phyloP scores from a whole-genome alignment of 1,139 yeast species.

The Hemisphaericaspora subhashii region DNA sequence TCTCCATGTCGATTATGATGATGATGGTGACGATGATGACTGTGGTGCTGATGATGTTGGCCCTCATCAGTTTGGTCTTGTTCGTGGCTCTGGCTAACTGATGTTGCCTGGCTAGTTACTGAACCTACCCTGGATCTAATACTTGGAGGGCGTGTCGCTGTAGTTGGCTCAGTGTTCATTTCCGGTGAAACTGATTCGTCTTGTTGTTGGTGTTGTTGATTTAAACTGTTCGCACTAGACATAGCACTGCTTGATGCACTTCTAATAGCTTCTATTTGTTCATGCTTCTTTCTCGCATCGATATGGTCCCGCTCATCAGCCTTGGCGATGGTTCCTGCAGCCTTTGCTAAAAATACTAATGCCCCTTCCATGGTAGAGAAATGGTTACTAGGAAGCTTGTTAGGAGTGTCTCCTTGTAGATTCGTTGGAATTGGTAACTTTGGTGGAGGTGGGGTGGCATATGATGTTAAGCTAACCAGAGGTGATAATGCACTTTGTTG shows the following conservation, averaged over 20 bases:
- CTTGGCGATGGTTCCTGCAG: conserved; percentile 68
- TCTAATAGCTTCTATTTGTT: conserved; percentile 36
- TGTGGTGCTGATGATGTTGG: background rate
- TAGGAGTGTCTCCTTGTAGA: conserved; percentile 3
- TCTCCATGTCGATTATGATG: conserved; percentile 1
- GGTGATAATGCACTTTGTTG: background rate
- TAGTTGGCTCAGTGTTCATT: background rate
- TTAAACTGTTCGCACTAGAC: conserved; percentile 2
- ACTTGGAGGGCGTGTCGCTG: too few relatives aligned
- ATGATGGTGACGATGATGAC: conserved; percentile 3
- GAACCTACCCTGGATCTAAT: background rate
- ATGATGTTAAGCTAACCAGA: conserved; percentile 2
- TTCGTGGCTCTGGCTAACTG: background rate
- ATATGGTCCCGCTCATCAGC: conserved; percentile 67
- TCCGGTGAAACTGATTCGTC: background rate
- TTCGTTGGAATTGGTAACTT: conserved; percentile 2
- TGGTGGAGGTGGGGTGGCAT: conserved; percentile 8
- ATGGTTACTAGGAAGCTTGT: conserved; percentile 16
- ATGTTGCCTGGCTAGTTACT: background rate
- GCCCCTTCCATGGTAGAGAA: conserved; percentile 64
- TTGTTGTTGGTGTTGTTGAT: background rate
- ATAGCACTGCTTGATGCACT: conserved; percentile 8
- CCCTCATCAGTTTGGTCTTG: background rate
- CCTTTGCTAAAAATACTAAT: conserved; percentile 67
- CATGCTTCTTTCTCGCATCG: conserved; percentile 60